These are phyloP conservation scores for Backusella tuberculispora DNA, from an alignment of 192 early-diverging fungal genomes.

Conservation along the genomic window DNA sequence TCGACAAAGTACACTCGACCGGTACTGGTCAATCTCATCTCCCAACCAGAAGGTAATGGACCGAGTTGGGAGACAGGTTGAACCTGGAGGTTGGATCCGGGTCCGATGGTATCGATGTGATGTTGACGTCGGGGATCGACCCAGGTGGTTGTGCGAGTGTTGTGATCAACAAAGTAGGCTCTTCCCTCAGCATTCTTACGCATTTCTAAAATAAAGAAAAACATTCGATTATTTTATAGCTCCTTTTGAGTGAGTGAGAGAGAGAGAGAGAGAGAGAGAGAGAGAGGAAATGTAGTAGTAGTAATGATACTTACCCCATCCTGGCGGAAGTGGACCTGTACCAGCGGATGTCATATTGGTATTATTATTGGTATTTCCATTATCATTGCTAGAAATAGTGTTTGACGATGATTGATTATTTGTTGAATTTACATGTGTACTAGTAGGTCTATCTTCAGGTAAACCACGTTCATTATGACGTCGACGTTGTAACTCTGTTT, in stretches of 20 bases:
- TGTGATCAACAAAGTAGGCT: slow-evolving; percentile 90
- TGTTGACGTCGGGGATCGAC: slow-evolving; percentile 78
- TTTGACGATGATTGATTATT: too few species aligned
- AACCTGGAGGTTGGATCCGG: slow-evolving; percentile 56
- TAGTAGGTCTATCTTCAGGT: slow-evolving; percentile 60
- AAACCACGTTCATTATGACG: slow-evolving; percentile 80
- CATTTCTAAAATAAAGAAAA: not conserved
- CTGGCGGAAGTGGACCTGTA: slow-evolving; percentile 76
- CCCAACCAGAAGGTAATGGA: slow-evolving; percentile 96
- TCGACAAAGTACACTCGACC: slow-evolving; percentile 98
- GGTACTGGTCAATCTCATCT: slow-evolving; percentile 93
- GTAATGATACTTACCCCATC: slow-evolving; percentile 52
- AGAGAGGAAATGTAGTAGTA: not conserved
- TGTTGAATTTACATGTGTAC: too few species aligned
- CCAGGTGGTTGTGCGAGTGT: slow-evolving; percentile 85
- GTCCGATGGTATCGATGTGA: slow-evolving; percentile 50
- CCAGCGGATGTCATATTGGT: slow-evolving; percentile 50
- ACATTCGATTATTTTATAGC: too few species aligned
- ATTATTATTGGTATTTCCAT: not conserved
- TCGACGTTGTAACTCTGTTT: slow-evolving; percentile 71
- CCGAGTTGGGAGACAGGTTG: slow-evolving; percentile 78
- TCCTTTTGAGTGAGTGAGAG: too few species aligned
- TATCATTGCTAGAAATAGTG: too few species aligned
- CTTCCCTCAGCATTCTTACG: slow-evolving; percentile 42
- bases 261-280: not conserved